Evolutionary conservation across 2,329 filamentous ascomycete genomes (phyloP).

Genomic region (Blastomyces percursus): DNA sequence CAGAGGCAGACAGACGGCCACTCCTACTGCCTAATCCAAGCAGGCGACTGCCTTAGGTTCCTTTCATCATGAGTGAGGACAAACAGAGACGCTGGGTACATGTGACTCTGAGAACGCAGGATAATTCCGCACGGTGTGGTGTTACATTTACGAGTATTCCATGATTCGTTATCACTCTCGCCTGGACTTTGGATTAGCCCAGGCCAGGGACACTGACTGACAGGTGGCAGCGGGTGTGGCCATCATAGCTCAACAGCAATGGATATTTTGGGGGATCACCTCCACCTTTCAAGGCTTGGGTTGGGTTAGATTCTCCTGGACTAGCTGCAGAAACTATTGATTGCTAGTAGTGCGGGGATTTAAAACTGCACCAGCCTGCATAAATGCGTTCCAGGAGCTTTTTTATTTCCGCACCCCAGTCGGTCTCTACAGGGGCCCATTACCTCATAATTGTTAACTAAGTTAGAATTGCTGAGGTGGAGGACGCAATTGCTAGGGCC

Average conservation of each 20-base stretch:
- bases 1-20: background rate
- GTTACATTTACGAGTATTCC: no score
- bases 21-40: background rate
- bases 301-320: background rate
- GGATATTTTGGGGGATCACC: background rate
- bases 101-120: background rate
- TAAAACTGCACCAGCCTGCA: background rate
- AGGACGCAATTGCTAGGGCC: background rate
- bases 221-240: background rate
- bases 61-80: background rate
- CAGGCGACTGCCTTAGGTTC: background rate
- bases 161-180: background rate
- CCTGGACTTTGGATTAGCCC: background rate
- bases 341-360: background rate
- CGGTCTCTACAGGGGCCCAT: background rate
- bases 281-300: background rate
- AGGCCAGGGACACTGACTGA: background rate
- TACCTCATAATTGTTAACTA: background rate
- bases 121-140: background rate
- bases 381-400: background rate
- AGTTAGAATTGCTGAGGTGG: background rate
- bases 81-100: background rate
- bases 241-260: background rate
- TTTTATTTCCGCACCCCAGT: background rate
- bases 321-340: conserved; percentile 2